phyloP scores from a whole-genome alignment of 2,329 filamentous ascomycete genomes.

The Fusarium nelsonii region DNA sequence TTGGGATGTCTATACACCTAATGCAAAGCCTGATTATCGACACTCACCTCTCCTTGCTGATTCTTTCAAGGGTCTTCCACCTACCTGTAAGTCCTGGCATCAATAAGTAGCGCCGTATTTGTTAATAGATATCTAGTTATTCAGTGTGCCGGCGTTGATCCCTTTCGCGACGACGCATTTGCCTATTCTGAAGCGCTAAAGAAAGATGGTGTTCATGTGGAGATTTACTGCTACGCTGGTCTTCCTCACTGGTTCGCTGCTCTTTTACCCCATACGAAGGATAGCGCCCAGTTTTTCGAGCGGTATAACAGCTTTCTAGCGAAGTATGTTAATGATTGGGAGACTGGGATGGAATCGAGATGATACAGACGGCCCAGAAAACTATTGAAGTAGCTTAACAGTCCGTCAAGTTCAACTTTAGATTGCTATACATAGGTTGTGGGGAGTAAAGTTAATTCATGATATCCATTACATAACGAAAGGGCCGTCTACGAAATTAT shows the following conservation, averaged over 20 bases:
- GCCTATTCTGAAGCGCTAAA: conserved; percentile 40
- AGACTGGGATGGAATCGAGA: too few relatives aligned
- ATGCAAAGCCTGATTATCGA: conserved; percentile 23
- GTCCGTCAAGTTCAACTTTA: too few relatives aligned
- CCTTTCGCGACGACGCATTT: conserved; percentile 39
- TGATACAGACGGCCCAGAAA: too few relatives aligned
- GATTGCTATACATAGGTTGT: too few relatives aligned
- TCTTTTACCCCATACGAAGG: neutral
- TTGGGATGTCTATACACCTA: conserved; percentile 24
- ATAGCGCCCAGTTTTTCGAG: conserved; percentile 19
- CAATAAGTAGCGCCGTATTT: accelerated
- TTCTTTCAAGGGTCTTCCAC: conserved; percentile 29
- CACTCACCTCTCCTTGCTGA: conserved; percentile 43
- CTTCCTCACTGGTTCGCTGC: conserved; percentile 44
- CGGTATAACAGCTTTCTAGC: conserved; percentile 22
- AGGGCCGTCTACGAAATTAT: conserved; percentile 11
- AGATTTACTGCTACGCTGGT: conserved; percentile 37
- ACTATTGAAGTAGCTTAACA: too few relatives aligned
- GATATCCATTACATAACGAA: neutral
- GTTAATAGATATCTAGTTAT: conserved; percentile 20
- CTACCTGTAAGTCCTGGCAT: conserved; percentile 25
- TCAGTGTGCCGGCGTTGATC: conserved; percentile 38
- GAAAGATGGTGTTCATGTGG: conserved; percentile 23
- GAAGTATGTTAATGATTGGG: neutral
- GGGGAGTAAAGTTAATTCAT: too few relatives aligned